These are phyloP conservation scores for Barbarea vulgaris DNA, from an alignment of 345 rosid species.

Conservation along the genomic window DNA sequence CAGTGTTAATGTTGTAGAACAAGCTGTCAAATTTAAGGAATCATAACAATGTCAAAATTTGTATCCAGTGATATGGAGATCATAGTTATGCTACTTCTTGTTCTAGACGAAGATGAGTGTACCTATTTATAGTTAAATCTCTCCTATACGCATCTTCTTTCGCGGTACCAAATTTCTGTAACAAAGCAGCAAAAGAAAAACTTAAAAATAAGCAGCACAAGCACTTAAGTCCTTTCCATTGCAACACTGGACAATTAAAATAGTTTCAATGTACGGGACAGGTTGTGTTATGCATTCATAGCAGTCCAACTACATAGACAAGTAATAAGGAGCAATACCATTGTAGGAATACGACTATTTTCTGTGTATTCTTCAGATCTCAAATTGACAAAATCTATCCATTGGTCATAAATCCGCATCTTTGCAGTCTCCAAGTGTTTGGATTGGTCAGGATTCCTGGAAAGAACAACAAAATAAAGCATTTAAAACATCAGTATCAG, in stretches of 20 bases:
- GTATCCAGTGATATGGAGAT: not conserved
- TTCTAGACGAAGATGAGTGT: constrained; percentile 5
- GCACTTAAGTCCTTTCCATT: not conserved
- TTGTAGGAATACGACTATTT: constrained; percentile 82
- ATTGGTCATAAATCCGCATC: constrained; percentile 76
- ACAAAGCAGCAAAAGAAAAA: constrained; percentile 17
- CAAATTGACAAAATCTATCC: constrained; percentile 97
- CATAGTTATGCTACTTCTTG: constrained; percentile 3
- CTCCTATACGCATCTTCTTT: constrained; percentile 92
- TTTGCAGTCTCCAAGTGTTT: constrained; percentile 96
- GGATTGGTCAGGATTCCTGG: constrained; percentile 95
- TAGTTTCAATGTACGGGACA: not conserved
- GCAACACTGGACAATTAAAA: not conserved
- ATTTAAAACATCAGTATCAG: not conserved
- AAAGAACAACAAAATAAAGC: constrained; percentile 24
- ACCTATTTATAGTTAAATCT: constrained; percentile 96
- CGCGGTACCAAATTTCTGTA: constrained; percentile 92
- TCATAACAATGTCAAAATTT: constrained; percentile 16
- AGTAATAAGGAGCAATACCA: constrained; percentile 46
- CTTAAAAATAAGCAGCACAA: constrained; percentile 16
- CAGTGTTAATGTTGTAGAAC: constrained; percentile 85
- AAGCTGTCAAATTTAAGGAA: constrained; percentile 54
- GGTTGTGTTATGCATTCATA: not conserved
- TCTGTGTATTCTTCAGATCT: constrained; percentile 88
- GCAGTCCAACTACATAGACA: not conserved